Conservation (phyloP, 352 stramenopile species). For the Pythium vanterpoolii region DNA sequence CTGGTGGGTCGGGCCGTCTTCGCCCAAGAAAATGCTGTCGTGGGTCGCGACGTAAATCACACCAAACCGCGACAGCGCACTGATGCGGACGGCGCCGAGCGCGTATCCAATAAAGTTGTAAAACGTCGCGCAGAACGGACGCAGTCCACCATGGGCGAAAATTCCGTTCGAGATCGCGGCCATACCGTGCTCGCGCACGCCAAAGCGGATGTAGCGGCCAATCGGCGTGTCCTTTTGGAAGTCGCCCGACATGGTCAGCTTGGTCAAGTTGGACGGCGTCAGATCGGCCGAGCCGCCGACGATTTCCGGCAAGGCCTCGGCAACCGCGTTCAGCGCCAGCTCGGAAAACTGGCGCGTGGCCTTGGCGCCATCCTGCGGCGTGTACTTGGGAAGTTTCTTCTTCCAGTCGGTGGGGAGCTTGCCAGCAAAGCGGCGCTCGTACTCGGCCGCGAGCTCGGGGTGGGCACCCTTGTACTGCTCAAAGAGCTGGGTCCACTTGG, state of each 20-base stretch:
- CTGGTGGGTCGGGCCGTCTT: slow-evolving; percentile 99
- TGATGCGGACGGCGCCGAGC: slow-evolving; percentile 93
- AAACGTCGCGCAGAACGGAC: slow-evolving; percentile 99
- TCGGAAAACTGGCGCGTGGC: slow-evolving; percentile 96
- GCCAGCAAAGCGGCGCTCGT: slow-evolving; percentile 91
- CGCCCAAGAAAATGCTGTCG: slow-evolving; percentile 99
- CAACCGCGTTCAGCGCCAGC: slow-evolving; percentile 94
- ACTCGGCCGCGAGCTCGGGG: slow-evolving; percentile 93
- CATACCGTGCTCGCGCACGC: slow-evolving; percentile 99
- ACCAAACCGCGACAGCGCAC: slow-evolving; percentile 93
- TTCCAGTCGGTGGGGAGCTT: slow-evolving; percentile 92
- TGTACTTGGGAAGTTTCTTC: slow-evolving; percentile 91
- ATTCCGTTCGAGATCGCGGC: slow-evolving; percentile 98
- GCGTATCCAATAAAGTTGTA: slow-evolving; percentile 99
- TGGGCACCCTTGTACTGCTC: slow-evolving; percentile 86
- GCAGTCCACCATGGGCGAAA: slow-evolving; percentile 95
- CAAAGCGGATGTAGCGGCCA: slow-evolving; percentile 97
- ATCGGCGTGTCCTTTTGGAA: slow-evolving; percentile 97
- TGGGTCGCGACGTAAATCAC: slow-evolving; percentile 99
- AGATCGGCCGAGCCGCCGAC: slow-evolving; percentile 98
- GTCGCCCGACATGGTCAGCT: slow-evolving; percentile 93
- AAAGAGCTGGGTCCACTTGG: slow-evolving; percentile 92
- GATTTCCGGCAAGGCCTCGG: slow-evolving; percentile 92
- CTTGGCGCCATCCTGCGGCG: slow-evolving; percentile 79
- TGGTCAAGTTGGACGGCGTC: slow-evolving; percentile 96